phyloP scores from a whole-genome alignment of 352 stramenopile genomes.

The Globisporangium sylvaticum region DNA sequence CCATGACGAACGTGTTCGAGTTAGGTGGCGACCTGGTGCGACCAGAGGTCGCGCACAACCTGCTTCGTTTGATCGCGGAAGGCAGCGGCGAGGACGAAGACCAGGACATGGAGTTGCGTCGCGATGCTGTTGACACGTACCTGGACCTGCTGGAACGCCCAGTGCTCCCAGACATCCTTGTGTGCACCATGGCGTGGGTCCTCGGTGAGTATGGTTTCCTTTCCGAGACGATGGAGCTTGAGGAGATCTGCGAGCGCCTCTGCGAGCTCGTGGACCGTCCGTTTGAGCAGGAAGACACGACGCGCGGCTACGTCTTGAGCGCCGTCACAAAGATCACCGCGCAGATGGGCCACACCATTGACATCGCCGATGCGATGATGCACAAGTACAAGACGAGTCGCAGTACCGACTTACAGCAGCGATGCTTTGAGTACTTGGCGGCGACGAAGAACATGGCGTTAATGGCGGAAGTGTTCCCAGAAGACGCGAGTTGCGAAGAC shows the following conservation, averaged over 20 bases:
- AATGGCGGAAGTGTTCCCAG: conserved; percentile 92
- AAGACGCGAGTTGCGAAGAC: conserved; percentile 95
- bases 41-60: conserved; percentile 95
- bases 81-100: conserved; percentile 96
- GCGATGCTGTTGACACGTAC: conserved; percentile 97
- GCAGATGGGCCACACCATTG: conserved; percentile 90
- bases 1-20: conserved; percentile 96
- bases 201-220: conserved; percentile 99
- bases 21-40: conserved; percentile 96
- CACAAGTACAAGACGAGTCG: conserved; percentile 95
- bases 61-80: conserved; percentile 97
- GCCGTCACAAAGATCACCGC: conserved; percentile 98
- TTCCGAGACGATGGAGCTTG: conserved; percentile 89
- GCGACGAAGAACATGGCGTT: conserved; percentile 91
- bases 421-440: conserved; percentile 97
- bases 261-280: conserved; percentile 90
- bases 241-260: conserved; percentile 94
- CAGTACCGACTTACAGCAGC: conserved; percentile 96
- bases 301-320: conserved; percentile 93
- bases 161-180: conserved; percentile 93
- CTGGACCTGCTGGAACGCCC: conserved; percentile 93
- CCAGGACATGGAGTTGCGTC: conserved; percentile 94
- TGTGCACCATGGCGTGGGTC: conserved; percentile 98
- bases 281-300: conserved; percentile 88
- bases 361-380: conserved; percentile 92